Evolutionary conservation across 2,329 filamentous ascomycete genomes (phyloP).

Genomic region (Epichloe amarillans): DNA sequence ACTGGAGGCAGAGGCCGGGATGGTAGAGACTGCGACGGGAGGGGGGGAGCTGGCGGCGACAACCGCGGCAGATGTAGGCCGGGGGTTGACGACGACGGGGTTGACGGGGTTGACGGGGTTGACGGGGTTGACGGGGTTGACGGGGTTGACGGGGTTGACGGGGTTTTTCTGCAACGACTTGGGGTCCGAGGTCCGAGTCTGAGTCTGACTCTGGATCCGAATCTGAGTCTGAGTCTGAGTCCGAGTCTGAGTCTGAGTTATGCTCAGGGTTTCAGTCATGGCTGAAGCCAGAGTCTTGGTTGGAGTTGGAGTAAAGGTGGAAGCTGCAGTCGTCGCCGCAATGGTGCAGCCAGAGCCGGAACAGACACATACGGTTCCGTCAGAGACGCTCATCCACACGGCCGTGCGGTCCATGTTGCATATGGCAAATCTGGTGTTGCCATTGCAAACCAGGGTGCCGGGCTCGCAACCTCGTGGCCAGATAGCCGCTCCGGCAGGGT

Average conservation of each 20-base stretch:
- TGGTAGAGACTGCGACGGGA: neutral
- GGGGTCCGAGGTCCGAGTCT: neutral
- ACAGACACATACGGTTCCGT: conserved; percentile 1
- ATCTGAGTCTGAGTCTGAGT: neutral
- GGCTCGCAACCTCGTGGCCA: neutral
- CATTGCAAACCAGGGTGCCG: conserved; percentile 2
- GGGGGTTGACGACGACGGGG: no score
- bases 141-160: no score
- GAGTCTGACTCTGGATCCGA: neutral
- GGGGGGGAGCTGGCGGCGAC: neutral
- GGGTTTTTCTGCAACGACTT: neutral
- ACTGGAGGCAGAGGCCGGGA: neutral
- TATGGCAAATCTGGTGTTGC: neutral
- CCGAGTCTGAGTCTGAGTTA: neutral
- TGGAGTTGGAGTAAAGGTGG: no score
- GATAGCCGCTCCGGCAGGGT: neutral
- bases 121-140: neutral
- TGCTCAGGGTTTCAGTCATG: neutral
- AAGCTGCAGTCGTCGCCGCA: neutral
- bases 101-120: neutral
- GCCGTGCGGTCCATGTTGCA: neutral
- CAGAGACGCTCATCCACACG: neutral
- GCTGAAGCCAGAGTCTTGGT: no score
- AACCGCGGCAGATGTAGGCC: neutral
- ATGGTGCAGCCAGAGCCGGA: neutral